Evolutionary conservation across 2,329 filamentous ascomycete genomes (phyloP).

Genomic region (Ceratocystis ficicola): DNA sequence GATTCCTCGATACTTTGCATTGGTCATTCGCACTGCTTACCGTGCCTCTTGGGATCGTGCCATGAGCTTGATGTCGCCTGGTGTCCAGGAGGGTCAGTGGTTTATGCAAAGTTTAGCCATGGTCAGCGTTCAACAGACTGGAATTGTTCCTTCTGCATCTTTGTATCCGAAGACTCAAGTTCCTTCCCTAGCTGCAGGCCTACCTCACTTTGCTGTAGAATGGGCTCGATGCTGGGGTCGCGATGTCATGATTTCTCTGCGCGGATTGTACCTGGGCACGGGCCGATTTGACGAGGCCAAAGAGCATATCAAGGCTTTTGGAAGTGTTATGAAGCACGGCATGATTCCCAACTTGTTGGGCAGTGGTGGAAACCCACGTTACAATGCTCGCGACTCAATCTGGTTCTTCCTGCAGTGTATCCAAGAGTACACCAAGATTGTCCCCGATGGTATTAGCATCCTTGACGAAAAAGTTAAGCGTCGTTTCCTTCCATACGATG

Average conservation of each 20-base stretch:
- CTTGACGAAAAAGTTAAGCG: constrained; percentile 67
- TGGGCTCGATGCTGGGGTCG: constrained; percentile 97
- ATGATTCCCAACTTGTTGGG: constrained; percentile 94
- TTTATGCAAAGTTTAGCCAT: constrained; percentile 82
- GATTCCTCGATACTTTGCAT: constrained; percentile 81
- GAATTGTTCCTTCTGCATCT: constrained; percentile 78
- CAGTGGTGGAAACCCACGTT: constrained; percentile 72
- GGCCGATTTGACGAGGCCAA: constrained; percentile 78
- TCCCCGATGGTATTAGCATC: constrained; percentile 61
- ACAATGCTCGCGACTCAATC: constrained; percentile 90
- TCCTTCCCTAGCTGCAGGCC: constrained; percentile 76
- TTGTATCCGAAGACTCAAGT: constrained; percentile 76
- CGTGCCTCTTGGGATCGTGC: constrained; percentile 67
- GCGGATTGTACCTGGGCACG: constrained; percentile 82
- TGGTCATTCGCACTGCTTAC: constrained; percentile 80
- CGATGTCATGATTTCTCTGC: constrained; percentile 90
- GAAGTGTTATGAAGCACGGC: constrained; percentile 90
- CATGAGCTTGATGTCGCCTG: constrained; percentile 64
- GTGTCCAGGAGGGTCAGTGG: constrained; percentile 68
- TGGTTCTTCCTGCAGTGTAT: constrained; percentile 98
- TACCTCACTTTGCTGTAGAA: constrained; percentile 85
- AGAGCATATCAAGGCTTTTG: constrained; percentile 90
- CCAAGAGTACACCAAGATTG: constrained; percentile 79
- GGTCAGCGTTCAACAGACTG: constrained; percentile 84
- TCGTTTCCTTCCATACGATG: constrained; percentile 87